Percentiles rank a stretch among this genome's conserved stretches.
Conservation (phyloP, 148 eudicot genomes). For the Silene conica region DNA sequence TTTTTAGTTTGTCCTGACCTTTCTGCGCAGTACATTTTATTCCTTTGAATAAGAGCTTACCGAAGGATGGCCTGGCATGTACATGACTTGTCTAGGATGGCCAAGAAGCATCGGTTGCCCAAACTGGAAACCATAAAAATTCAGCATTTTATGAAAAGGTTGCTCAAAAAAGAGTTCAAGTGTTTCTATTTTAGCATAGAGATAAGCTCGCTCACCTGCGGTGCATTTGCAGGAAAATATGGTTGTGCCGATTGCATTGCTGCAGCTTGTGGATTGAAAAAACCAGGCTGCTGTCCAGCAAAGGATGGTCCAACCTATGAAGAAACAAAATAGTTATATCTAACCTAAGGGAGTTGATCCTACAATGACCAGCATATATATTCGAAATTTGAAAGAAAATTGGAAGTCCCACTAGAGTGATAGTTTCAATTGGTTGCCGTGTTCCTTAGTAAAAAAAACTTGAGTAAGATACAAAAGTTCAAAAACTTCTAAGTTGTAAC, state of each 20-base stretch:
- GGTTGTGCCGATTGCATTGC: constrained; percentile 69
- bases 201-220: constrained; percentile 49
- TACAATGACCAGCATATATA: not conserved
- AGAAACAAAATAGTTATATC: constrained; percentile 2
- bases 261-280: constrained; percentile 67
- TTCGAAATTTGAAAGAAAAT: not conserved
- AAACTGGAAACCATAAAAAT: constrained; percentile 40
- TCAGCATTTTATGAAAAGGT: constrained; percentile 6
- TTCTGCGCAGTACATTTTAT: no score
- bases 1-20: no score
- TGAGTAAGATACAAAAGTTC: not conserved
- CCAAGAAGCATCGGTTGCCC: constrained; percentile 94
- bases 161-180: not conserved
- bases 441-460: not conserved
- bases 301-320: constrained; percentile 70
- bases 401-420: not conserved
- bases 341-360: not conserved
- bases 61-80: constrained; percentile 84
- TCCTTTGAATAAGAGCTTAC: constrained; percentile 38
- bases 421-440: not conserved
- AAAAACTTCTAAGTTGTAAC: not conserved
- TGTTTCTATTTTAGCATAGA: not conserved
- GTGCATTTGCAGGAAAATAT: constrained; percentile 73
- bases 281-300: constrained; percentile 66
- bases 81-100: constrained; percentile 78